phyloP scores from a whole-genome alignment of 139 green algal genomes.

The Chlorella sp. region DNA sequence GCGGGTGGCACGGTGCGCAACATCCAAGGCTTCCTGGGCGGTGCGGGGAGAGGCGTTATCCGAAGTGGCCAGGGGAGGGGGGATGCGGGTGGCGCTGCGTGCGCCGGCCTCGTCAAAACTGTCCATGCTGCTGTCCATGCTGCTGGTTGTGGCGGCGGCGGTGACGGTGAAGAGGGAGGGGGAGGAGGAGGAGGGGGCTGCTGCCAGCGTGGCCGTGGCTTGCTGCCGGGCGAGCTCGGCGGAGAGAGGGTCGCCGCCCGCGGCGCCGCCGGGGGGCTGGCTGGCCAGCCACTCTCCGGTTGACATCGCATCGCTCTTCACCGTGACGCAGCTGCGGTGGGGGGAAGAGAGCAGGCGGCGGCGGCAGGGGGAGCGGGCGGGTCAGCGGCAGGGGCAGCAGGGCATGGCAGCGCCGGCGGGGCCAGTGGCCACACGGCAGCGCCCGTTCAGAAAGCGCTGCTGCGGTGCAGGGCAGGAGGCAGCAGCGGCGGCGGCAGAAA shows the following conservation, averaged over 20 bases:
- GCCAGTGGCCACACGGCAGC: too few relatives aligned
- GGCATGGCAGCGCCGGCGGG: too few relatives aligned
- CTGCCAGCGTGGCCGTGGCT: not conserved
- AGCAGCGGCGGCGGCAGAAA: too few relatives aligned
- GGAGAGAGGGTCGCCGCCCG: not conserved
- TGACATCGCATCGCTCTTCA: not conserved
- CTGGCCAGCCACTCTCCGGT: conserved; percentile 11
- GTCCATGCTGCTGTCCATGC: not conserved
- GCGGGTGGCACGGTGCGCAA: conserved; percentile 29
- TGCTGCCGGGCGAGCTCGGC: not conserved
- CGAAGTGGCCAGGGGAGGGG: not conserved
- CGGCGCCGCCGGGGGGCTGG: not conserved
- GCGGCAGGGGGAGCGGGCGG: not conserved
- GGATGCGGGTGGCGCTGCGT: not conserved
- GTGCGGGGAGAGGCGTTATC: not conserved
- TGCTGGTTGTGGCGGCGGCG: conserved; percentile 4
- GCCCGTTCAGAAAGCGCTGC: too few relatives aligned
- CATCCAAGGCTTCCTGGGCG: conserved; percentile 15
- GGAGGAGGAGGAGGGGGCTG: not conserved
- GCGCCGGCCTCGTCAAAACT: not conserved
- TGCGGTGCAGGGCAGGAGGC: too few relatives aligned
- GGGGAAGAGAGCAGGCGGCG: not conserved
- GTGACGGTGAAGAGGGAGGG: not conserved
- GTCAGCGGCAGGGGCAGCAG: not conserved
- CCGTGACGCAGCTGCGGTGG: not conserved